phyloP scores from a whole-genome alignment of 768 basidiomycete genomes.

The Sutorius australiensis region DNA sequence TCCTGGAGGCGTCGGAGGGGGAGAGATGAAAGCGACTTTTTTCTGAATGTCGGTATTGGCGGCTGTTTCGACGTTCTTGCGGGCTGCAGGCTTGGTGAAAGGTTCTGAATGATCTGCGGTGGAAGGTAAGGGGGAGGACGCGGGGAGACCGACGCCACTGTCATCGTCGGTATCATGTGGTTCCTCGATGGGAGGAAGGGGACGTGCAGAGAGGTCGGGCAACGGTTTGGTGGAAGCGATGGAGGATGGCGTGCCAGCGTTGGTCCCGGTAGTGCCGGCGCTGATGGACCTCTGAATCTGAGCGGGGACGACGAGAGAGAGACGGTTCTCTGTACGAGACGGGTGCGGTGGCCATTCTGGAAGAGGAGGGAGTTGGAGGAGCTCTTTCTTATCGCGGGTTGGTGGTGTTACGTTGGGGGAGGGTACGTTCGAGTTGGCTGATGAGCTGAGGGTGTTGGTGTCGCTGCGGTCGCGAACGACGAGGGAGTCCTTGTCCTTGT shows the following conservation, averaged over 20 bases:
- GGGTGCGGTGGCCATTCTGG: constrained; percentile 61
- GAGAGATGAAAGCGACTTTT: constrained; percentile 86
- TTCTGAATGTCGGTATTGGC: constrained; percentile 55
- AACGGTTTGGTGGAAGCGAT: constrained; percentile 63
- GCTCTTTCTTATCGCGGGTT: constrained; percentile 53
- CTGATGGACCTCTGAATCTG: constrained; percentile 30
- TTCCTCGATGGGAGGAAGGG: constrained; percentile 47
- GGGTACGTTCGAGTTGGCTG: constrained; percentile 20
- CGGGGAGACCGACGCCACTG: constrained; percentile 36
- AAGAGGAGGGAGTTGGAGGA: constrained; percentile 55
- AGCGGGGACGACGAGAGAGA: constrained; percentile 10
- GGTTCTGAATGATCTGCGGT: constrained; percentile 19
- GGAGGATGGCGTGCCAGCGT: constrained; percentile 41
- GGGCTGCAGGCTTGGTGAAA: constrained; percentile 30
- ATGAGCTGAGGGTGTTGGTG: constrained; percentile 31
- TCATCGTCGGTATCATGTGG: constrained; percentile 34
- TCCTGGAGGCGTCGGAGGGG: constrained; percentile 63
- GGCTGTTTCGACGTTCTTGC: constrained; percentile 37
- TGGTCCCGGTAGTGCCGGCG: constrained; percentile 33
- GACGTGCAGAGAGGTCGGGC: constrained; percentile 56
- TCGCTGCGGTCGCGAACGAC: constrained; percentile 31
- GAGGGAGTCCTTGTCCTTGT: constrained; percentile 29
- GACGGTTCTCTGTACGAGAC: constrained; percentile 22
- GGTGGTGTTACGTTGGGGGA: constrained; percentile 25
- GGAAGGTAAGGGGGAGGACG: constrained; percentile 30